These are phyloP conservation scores for Fraxinus sp. DNA, from an alignment of 305 asterid genomes.

Conservation along the genomic window DNA sequence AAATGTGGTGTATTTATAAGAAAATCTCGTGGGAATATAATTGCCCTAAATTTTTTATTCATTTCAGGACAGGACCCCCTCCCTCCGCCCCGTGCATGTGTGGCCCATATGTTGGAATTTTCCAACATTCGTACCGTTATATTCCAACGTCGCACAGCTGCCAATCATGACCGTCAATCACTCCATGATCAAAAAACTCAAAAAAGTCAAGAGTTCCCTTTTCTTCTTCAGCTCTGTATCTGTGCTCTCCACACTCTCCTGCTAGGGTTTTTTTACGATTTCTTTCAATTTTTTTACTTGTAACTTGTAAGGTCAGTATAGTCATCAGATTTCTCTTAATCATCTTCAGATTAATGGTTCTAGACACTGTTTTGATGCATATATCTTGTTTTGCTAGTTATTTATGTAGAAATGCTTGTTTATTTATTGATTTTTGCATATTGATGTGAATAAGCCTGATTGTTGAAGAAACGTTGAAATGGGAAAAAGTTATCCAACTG, in stretches of 20 bases:
- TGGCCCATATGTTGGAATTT: no score
- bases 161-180: conserved; percentile 30
- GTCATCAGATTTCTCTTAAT: not conserved
- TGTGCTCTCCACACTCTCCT: conserved; percentile 45
- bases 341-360: not conserved
- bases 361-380: not conserved
- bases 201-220: not conserved
- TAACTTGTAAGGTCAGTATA: not conserved
- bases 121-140: not conserved
- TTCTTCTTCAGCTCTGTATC: not conserved
- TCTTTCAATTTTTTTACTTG: not conserved
- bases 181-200: not conserved
- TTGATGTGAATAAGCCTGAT: conserved; percentile 24
- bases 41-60: no score
- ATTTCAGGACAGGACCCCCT: no score
- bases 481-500: conserved; percentile 82
- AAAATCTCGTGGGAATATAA: no score
- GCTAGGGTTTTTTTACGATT: conserved; percentile 15
- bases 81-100: no score
- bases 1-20: no score
- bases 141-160: not conserved
- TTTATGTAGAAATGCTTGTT: not conserved
- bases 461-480: conserved; percentile 34
- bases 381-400: not conserved
- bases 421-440: not conserved